Base-by-base conservation (phyloP, 352 stramenopile species). In the Phytophthora tubulina region DNA sequence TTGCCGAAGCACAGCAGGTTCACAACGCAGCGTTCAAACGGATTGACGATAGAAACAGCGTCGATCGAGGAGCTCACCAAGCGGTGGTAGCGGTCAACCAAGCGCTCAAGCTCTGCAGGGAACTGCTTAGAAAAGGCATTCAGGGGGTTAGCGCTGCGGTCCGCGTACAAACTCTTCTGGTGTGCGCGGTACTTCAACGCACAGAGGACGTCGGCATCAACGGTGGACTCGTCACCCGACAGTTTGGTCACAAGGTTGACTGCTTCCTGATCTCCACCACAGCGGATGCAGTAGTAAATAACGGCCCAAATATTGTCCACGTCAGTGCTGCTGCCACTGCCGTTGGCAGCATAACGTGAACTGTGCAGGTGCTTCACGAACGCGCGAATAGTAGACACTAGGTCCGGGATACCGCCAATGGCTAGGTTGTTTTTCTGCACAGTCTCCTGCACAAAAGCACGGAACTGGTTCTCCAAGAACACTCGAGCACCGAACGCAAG, bases 1-100 rank as follows among this genome's bases (percentile, higher is more conserved):
- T 96, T 93, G 51, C 85, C 82, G 59, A 92, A 88, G 62, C 84
- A 90, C 27, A 96, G 53, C 50, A 96, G 32, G 61, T 96, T 96
- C 15, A 96, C 52, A n/a, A 95, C 89, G 6, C 84, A 94, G 51
- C 84, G 82, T 59, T 95, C 88, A 63, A 89, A 95, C 63, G 80
- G 77, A 70, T 95, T 90, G 9, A 93, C 78, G 31, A 92, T 82
- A 15, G 80, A 78, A 15, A 91, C 83, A 15, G 86, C 82, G 49
- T 95, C 88, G 21, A 93, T 89, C 10, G 85, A 93, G 10, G 81
- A 75, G 52, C 83, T 93, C 39, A 87, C 82, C 53, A 93, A 82
- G 27, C 81, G 81, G 55, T 93, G 81, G 67, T 92, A 92, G 13
- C 84, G 84, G n/a, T 85, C 82, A 31, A 88, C 61, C 11, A 95